A percentile compares a stretch with the other conserved stretches of the same genome.
Evolutionary conservation across 1,284 basidiomycete species (phyloP).

Genomic region (Cryptococcus sp.): DNA sequence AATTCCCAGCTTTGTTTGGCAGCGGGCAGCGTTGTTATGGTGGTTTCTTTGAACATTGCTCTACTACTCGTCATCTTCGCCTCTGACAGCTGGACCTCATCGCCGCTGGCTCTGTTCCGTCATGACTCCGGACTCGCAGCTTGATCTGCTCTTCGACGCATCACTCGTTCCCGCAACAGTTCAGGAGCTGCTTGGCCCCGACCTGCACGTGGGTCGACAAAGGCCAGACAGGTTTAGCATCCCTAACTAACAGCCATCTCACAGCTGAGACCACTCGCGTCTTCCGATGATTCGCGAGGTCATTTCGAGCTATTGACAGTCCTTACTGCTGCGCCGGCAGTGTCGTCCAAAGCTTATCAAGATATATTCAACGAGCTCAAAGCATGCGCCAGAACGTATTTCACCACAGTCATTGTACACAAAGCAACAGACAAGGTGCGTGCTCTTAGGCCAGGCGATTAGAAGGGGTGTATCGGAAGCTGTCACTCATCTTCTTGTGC

Average conservation of each 20-base stretch:
- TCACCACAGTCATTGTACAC: conserved; percentile 80
- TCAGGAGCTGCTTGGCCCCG: conserved; percentile 28
- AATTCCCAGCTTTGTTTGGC: no score
- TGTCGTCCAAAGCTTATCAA: conserved; percentile 67
- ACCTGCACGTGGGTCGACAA: conserved; percentile 30
- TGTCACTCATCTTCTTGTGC: conserved; percentile 34
- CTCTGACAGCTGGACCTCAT: no score
- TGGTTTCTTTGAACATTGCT: no score
- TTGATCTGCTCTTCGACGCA: conserved; percentile 42
- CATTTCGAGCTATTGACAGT: conserved; percentile 82
- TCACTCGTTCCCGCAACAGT: conserved; percentile 31
- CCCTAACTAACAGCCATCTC: background rate
- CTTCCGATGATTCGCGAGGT: conserved; percentile 78
- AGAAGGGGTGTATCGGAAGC: background rate
- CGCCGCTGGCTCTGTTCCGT: background rate
- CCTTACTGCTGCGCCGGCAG: conserved; percentile 74
- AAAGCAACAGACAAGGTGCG: conserved; percentile 63
- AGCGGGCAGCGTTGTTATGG: no score
- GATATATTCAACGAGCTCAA: conserved; percentile 62
- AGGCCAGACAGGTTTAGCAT: background rate
- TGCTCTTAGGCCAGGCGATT: background rate
- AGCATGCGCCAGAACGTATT: conserved; percentile 67
- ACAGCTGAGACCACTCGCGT: conserved; percentile 88
- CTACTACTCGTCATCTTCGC: no score
- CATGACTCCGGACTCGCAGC: conserved; percentile 10